Evolutionary conservation across 1,284 basidiomycete genomes (phyloP).

Genomic region (Naganishia albida): DNA sequence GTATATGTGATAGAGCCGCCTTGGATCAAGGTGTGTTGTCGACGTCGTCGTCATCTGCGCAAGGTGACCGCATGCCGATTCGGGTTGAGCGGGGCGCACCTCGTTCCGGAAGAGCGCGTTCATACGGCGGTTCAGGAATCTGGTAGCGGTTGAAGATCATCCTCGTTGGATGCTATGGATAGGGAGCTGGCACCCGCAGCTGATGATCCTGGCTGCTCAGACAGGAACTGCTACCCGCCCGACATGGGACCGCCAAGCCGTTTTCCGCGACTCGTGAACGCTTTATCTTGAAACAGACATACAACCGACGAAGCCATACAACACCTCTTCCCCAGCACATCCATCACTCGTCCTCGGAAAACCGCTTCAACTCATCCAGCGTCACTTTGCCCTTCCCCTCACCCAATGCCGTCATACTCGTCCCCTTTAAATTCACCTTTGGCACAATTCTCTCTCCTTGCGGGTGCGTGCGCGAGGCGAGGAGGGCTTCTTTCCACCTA

Average conservation of each 20-base stretch:
- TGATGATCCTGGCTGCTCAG: no score
- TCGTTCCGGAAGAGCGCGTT: no score
- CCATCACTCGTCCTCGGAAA: slow-evolving; percentile 18
- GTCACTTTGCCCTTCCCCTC: slow-evolving; percentile 37
- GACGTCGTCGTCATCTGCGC: slow-evolving; percentile 1
- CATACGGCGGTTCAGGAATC: no score
- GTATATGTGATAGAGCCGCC: background rate
- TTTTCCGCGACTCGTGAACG: background rate
- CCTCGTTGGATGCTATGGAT: no score
- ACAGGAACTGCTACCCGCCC: no score
- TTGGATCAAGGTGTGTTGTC: background rate
- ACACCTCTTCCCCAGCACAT: no score
- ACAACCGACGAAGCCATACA: no score
- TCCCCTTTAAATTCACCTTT: slow-evolving; percentile 48
- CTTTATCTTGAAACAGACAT: no score
- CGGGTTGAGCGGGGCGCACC: background rate
- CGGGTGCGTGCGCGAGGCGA: slow-evolving; percentile 42
- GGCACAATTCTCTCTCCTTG: slow-evolving; percentile 48
- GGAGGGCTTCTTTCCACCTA: slow-evolving; percentile 52
- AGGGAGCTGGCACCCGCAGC: no score
- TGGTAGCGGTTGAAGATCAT: no score
- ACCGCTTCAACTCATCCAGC: slow-evolving; percentile 46
- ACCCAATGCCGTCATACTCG: slow-evolving; percentile 43
- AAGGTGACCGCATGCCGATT: background rate
- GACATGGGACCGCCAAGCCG: no score